These are phyloP conservation scores for Candida sakaeoensis DNA, from an alignment of 805 yeast species.

Conservation along the genomic window DNA sequence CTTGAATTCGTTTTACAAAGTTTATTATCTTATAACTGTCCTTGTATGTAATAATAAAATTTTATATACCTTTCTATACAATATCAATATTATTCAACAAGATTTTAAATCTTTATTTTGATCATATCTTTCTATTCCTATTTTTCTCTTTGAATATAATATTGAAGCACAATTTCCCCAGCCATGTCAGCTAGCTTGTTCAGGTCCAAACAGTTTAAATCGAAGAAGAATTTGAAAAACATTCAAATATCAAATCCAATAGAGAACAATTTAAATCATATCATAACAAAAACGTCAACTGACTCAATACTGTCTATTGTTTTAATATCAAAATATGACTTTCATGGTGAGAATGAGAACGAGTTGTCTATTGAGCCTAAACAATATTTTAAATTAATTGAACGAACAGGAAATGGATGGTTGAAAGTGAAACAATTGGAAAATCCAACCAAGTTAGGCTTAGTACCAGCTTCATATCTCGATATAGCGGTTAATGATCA, in stretches of 20 bases:
- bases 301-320: slow-evolving; percentile 18
- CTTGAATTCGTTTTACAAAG: too few species aligned
- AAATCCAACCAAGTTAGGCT: slow-evolving; percentile 20
- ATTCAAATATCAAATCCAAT: slow-evolving; percentile 25
- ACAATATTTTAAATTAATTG: slow-evolving; percentile 29
- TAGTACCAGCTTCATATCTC: slow-evolving; percentile 38
- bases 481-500: slow-evolving; percentile 38
- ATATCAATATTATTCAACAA: too few species aligned
- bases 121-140: too few species aligned
- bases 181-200: slow-evolving; percentile 23
- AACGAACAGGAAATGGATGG: slow-evolving; percentile 41
- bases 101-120: too few species aligned
- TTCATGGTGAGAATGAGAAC: slow-evolving; percentile 22
- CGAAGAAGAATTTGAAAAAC: slow-evolving; percentile 24
- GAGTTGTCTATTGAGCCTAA: slow-evolving; percentile 26
- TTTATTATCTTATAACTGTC: too few species aligned
- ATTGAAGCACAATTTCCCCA: too few species aligned
- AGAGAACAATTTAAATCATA: slow-evolving; percentile 1
- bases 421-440: slow-evolving; percentile 28
- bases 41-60: too few species aligned
- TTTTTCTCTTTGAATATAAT: too few species aligned
- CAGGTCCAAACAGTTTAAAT: slow-evolving; percentile 20
- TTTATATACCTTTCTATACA: too few species aligned
- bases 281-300: background rate
- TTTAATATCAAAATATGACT: slow-evolving; percentile 28